Base-by-base conservation (phyloP, 768 basidiomycete genomes). In the Antrodiella citrinella region DNA sequence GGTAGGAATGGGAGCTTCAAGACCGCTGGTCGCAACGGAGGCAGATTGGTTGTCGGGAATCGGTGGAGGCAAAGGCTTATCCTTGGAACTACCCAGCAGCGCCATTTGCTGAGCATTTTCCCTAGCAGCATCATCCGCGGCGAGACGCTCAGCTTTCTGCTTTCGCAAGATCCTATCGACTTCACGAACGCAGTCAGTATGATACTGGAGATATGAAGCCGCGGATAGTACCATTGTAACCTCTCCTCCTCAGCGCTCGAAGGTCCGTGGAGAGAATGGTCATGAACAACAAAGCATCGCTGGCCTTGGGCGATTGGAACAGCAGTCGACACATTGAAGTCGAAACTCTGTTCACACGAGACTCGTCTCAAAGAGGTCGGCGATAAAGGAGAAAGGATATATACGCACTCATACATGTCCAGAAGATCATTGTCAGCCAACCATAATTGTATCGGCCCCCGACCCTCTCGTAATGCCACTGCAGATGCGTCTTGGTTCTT, bases 201-300 rank as follows among this genome's bases (percentile, higher is more conserved):
- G 0, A 65, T 59, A 49, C 57, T 59, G 45, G 55, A 57, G 45
- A 26, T 21, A 50, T 15, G 12, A 4, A 11, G n/a, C n/a, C n/a
- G 21, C 15, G n/a, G 7, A 30, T 59, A 71, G 3, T 55, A 86
- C 89, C 85, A 58, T 92, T 91, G 62, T 91, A 94, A 4, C 91
- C 93, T 54, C 91, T 73, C 35, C 91, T 72, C 59, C 82, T 84
- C 54, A 96, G 65, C 2, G 90, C 81, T 51, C 81, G 77, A 38
- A 97, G 67, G 55, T 94, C 91, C 0, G 94, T 97, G 0, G 91
- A 91, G 15, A 99, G 74, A 48, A 99, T 91, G 0, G 93, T 96
- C 80, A 91, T 88, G 57, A 98, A 85, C 5, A 98, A 64, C 4
- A 99, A 72, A 0, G 88, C 80, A 62, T 99, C 95, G 60, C 93